Base-by-base conservation (phyloP, 2,329 filamentous ascomycete species). In the Neofusicoccum cordaticola region DNA sequence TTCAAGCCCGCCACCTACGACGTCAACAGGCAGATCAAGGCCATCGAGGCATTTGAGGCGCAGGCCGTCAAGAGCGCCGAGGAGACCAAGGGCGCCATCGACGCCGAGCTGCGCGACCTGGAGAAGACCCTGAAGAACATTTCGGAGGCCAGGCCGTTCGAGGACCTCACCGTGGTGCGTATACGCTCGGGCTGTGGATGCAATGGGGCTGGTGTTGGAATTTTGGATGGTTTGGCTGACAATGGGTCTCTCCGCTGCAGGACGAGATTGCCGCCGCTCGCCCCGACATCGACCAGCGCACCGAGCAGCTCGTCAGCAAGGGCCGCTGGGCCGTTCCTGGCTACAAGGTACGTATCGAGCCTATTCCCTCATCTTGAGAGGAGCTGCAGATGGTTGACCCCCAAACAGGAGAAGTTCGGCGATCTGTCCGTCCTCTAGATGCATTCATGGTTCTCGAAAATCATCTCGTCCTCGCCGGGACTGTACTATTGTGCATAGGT, bases 211-310 rank as follows among this genome's bases (percentile, higher is more conserved):
- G 37, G 62, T 58, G 42, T 65, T 66, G 61, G 62, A 45, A 31
- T 42, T 41, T 34, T 13, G 27, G 22, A 47, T 63, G 34, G 27
- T 63, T 60, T 57, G 42, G 57, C 69, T 68, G 65, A 70, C 73
- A 68, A 73, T 47, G 47, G 27, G 42, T 17, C 15, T 37, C 50
- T 34, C 34, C 35, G 22, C 22, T 65, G 69, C 75, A 96, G 92
- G 95, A 98, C 80, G 95, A 99, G 77, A 91, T 99, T 80, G 92
- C 91, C 68, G 88, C 91, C 72, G 95, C 94, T 74, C 92, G 93
- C 80, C 93, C 95, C 74, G 94, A 96, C 72, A 97, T 99, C 80
- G 94, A 98, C 84, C 89, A 97, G 88, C 96, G 96, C 87, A 97
- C 94, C 74, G 84, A 89, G 75, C 89, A 95, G 83, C 88, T 99